Evolutionary conservation across 2,329 filamentous ascomycete species (phyloP).

Genomic region (Cladosporium cucumerinum): DNA sequence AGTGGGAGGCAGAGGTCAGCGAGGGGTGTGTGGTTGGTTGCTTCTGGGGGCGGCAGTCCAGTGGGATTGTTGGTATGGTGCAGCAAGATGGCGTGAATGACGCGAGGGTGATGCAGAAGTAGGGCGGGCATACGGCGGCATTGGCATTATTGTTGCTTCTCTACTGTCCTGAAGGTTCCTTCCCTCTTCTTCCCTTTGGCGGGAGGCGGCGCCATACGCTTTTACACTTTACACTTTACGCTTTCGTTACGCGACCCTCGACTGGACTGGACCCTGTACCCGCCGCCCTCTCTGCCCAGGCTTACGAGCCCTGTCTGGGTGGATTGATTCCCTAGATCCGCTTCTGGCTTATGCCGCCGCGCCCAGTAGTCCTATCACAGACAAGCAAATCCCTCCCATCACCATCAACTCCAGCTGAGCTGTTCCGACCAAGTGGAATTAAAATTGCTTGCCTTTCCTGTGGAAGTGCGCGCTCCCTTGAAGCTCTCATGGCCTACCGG

Average conservation of each 20-base stretch:
- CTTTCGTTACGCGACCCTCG: slow-evolving; percentile 4
- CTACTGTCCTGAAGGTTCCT: too few relatives aligned
- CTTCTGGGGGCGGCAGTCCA: slow-evolving; percentile 7
- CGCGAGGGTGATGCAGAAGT: background rate
- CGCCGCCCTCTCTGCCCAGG: too few relatives aligned
- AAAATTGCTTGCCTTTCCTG: background rate
- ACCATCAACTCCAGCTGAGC: background rate
- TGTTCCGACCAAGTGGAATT: background rate
- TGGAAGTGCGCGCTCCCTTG: too few relatives aligned
- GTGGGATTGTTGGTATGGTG: background rate
- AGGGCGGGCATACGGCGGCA: background rate
- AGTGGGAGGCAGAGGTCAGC: slow-evolving; percentile 5
- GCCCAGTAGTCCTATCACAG: background rate
- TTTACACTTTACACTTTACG: background rate
- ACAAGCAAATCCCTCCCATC: background rate
- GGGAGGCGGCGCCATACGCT: slow-evolving; percentile 1
- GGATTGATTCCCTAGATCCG: background rate
- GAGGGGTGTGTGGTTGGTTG: background rate
- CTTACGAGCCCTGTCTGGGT: background rate
- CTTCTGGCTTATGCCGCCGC: background rate
- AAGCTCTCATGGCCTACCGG: background rate
- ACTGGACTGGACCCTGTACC: slow-evolving; percentile 13
- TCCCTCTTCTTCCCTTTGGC: too few relatives aligned
- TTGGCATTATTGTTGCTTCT: slow-evolving; percentile 14
- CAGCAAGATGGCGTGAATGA: background rate